Conservation (phyloP, 2,329 filamentous ascomycete species). For the Penicillium sp. region DNA sequence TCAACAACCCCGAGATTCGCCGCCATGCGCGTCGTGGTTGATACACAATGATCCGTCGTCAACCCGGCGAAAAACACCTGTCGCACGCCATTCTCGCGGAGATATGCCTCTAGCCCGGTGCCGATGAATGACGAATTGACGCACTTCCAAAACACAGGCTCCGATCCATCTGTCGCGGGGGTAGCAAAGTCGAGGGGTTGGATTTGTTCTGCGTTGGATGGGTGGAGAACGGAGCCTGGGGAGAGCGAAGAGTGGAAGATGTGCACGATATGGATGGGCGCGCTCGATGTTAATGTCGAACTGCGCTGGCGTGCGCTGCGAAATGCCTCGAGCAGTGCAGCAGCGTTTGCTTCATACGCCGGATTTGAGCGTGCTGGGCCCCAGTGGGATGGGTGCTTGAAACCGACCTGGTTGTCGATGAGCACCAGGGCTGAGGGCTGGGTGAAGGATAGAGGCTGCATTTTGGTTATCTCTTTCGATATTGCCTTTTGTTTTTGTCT, state of each 20-base stretch:
- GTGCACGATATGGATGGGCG: constrained; percentile 40
- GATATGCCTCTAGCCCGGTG: constrained; percentile 37
- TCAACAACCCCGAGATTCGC: constrained; percentile 44
- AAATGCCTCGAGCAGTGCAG: constrained; percentile 34
- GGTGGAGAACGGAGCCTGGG: constrained; percentile 34
- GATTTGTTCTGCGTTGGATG: constrained; percentile 24
- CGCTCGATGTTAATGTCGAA: background rate
- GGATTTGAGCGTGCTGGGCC: constrained; percentile 44
- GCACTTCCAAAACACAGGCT: constrained; percentile 41
- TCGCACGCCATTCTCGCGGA: constrained; percentile 31
- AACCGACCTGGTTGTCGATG: constrained; percentile 47
- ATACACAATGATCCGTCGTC: constrained; percentile 50
- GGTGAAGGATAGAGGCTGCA: constrained; percentile 8
- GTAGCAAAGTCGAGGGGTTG: constrained; percentile 29
- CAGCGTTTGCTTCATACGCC: constrained; percentile 41
- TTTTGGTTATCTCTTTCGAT: background rate
- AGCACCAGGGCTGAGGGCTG: constrained; percentile 43
- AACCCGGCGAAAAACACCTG: constrained; percentile 43
- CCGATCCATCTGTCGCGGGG: constrained; percentile 27
- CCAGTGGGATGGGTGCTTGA: constrained; percentile 39
- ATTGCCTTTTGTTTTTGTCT: background rate
- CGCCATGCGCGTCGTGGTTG: constrained; percentile 47
- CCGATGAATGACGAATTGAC: constrained; percentile 49
- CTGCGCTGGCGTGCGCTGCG: constrained; percentile 23
- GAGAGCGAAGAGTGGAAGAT: constrained; percentile 42